Evolutionary conservation across 2,329 filamentous ascomycete genomes (phyloP), one percentile per base, ranked within the genome.

Genomic region (Diplodia intermedia): DNA sequence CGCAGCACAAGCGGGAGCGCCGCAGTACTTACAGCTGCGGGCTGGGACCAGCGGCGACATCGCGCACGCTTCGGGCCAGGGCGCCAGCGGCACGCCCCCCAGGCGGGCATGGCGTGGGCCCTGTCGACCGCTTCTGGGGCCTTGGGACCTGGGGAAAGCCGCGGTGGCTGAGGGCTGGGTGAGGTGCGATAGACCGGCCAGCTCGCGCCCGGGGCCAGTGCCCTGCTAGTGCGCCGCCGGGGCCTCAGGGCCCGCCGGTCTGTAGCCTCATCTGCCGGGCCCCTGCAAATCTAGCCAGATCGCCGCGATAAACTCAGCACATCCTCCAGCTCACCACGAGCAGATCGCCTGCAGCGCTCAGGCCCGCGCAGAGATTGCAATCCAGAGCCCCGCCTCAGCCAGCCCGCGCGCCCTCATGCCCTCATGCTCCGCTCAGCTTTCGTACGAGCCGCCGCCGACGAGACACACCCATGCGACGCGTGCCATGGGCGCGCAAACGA

Each of bases 261-360:
- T n/a, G 43, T 49, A 62, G 57, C 57, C 57, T 40, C 57, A 50
- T 62, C 26, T 33, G 43, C 15, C 14, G 56, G 6, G 36, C 38
- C 23, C 23, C 15, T 20, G 57, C 57, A 31, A 33, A 33, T 47
- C 26, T 14, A 20, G 57, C 60, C 60, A 26, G 60, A 61, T 61
- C 56, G 40, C 23, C 40, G 56, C 56, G 56, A 63, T 63, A 63
- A 9, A 38, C 29, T 63, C 60, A 52, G 43, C 57, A 29, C 8
- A 26, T 33, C n/a, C 18, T 40, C 29, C 33, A 36, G 26, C 36
- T 26, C 54, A 40, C 26, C 11, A 8, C 43, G 14, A n/a, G 3
- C 43, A n/a, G 8, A n/a, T n/a, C 43, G 43, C 43, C 43, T 53
- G 50, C 53, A 55, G 53, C 26, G 53, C 53, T 36, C 53, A 55